phyloP scores from a whole-genome alignment of 345 rosid genomes.

The Aethionema arabicum region DNA sequence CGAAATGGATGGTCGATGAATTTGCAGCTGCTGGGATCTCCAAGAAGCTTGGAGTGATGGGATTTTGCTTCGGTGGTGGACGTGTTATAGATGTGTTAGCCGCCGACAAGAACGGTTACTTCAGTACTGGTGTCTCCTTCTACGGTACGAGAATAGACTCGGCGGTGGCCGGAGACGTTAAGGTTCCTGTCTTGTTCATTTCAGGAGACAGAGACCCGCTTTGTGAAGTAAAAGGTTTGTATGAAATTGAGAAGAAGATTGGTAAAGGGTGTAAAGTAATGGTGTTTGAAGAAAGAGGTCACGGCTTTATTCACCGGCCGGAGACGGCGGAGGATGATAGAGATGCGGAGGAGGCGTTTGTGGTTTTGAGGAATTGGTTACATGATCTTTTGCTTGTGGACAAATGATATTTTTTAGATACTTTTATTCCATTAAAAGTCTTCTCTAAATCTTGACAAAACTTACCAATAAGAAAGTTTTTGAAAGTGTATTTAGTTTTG shows the following conservation, averaged over 20 bases:
- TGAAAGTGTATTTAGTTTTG: too few relatives aligned
- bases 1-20: conserved; percentile 80
- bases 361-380: conserved; percentile 68
- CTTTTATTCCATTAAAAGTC: too few relatives aligned
- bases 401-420: too few relatives aligned
- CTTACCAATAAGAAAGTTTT: too few relatives aligned
- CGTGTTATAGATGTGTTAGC: conserved; percentile 63
- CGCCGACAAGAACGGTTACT: conserved; percentile 47
- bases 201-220: conserved; percentile 74
- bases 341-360: conserved; percentile 78
- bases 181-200: conserved; percentile 71
- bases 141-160: conserved; percentile 80
- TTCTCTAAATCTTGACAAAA: too few relatives aligned
- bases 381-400: conserved; percentile 41
- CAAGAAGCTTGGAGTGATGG: conserved; percentile 75
- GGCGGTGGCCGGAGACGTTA: conserved; percentile 41
- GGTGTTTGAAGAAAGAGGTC: conserved; percentile 71
- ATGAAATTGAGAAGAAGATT: conserved; percentile 48
- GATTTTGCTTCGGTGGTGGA: conserved; percentile 91
- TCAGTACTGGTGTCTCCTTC: conserved; percentile 69
- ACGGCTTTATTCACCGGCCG: conserved; percentile 75
- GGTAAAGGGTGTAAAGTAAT: conserved; percentile 52
- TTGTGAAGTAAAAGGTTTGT: conserved; percentile 48
- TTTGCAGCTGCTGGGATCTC: conserved; percentile 74
- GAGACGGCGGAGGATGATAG: conserved; percentile 68